phyloP scores from a whole-genome alignment of 2,329 filamentous ascomycete genomes.

The Xylariaceae sp. region DNA sequence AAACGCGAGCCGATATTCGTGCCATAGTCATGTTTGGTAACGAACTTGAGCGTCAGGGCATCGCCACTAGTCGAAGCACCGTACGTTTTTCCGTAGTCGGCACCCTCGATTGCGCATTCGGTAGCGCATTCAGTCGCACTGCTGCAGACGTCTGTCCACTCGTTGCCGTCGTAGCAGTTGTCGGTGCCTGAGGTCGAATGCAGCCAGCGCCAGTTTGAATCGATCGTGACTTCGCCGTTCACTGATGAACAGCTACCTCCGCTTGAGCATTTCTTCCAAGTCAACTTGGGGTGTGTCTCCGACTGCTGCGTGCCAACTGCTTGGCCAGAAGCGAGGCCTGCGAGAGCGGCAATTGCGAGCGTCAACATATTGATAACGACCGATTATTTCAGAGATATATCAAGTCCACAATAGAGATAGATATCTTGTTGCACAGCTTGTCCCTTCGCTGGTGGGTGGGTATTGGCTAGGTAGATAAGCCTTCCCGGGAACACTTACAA shows the following conservation, averaged over 20 bases:
- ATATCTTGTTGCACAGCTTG: too few species aligned
- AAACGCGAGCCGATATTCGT: slow-evolving; percentile 46
- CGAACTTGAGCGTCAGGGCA: slow-evolving; percentile 48
- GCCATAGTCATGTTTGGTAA: slow-evolving; percentile 44
- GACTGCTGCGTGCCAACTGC: slow-evolving; percentile 38
- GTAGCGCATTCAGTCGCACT: slow-evolving; percentile 38
- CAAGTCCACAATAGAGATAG: too few species aligned
- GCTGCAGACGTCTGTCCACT: slow-evolving; percentile 35
- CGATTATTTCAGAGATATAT: not conserved
- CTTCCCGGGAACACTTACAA: too few species aligned
- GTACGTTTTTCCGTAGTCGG: slow-evolving; percentile 43
- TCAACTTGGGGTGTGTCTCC: slow-evolving; percentile 45
- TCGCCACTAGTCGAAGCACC: slow-evolving; percentile 46
- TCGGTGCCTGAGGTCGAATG: slow-evolving; percentile 39
- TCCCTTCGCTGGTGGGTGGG: too few species aligned
- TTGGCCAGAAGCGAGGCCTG: slow-evolving; percentile 39
- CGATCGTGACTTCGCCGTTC: slow-evolving; percentile 45
- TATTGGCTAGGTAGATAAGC: too few species aligned
- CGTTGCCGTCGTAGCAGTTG: slow-evolving; percentile 49
- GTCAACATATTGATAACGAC: slow-evolving; percentile 26
- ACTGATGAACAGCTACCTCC: slow-evolving; percentile 42
- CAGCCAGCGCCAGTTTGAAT: slow-evolving; percentile 53
- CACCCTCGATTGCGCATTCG: slow-evolving; percentile 44
- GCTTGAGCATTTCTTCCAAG: slow-evolving; percentile 44
- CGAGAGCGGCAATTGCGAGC: slow-evolving; percentile 31